Base-by-base conservation (phyloP, 2,329 filamentous ascomycete species). In the Epichloe bromicola region DNA sequence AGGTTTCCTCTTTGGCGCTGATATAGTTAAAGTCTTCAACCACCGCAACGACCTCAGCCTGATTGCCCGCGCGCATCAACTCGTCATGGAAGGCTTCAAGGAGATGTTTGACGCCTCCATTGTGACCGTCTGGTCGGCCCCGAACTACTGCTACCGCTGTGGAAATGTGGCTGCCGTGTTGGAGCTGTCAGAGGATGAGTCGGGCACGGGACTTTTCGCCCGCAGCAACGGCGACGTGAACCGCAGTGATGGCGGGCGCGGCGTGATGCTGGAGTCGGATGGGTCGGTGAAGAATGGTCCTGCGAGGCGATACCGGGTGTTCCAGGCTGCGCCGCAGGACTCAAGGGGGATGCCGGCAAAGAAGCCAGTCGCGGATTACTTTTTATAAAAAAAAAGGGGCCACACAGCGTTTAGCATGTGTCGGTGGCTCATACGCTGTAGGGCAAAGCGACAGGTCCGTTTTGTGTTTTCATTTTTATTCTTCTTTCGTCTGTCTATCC, bases 31-130 rank as follows among this genome's bases (percentile, higher is more conserved):
- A 61, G 82, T 83, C 57, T 98, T 98, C 73, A 98, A 97, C 69
- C 85, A 96, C 68, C 80, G 83, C 52, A 98, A 98, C 66, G 88
- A 95, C 63, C 77, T 98, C 30, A 88, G 85, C 20, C 76, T 98
- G 49, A 93, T 98, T 57, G 93, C 91, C 17, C 82, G 93, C 51
- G 93, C 93, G 1, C 93, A 98, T 65, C 93, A 98, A 67, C 81
- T 98, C 20, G 93, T 98, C 57, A 98, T 97, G 93, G 93, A 98
- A 66, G 93, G 93, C 0, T 98, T 96, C 69, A 97, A 97, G 70
- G 93, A 97, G 66, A 97, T 97, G 90, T 98, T 97, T 63, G 88
- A 95, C 64, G 85, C 83, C 14, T 88, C 83, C 46, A 96, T 98
- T 56, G 93, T 97, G 41, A 98, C 93, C 0, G 93, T 98, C n/a